Percentiles rank a stretch among this genome's conserved stretches.
Evolutionary conservation across 768 basidiomycete genomes (phyloP).

Genomic region (Suillus alpinus): DNA sequence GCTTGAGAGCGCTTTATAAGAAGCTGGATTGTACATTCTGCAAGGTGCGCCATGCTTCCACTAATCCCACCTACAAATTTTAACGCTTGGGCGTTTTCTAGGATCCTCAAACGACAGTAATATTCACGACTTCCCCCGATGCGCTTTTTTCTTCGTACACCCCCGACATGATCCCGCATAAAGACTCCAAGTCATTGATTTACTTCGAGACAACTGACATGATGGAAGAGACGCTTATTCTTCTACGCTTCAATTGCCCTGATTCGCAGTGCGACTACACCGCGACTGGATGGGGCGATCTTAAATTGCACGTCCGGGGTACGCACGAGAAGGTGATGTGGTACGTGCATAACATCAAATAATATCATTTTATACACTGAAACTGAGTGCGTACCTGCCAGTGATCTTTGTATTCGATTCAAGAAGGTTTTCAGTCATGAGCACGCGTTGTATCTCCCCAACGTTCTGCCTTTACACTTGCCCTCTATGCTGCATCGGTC

Average conservation of each 20-base stretch:
- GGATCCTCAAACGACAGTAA: constrained; percentile 72
- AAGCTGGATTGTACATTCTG: constrained; percentile 93
- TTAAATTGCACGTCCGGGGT: constrained; percentile 80
- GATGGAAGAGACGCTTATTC: constrained; percentile 91
- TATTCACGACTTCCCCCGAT: constrained; percentile 71
- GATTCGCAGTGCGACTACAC: constrained; percentile 79
- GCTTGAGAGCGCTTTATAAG: constrained; percentile 90
- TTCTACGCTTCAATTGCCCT: constrained; percentile 95
- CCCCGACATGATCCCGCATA: constrained; percentile 54
- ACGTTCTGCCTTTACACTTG: constrained; percentile 66
- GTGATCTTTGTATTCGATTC: constrained; percentile 81
- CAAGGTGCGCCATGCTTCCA: constrained; percentile 57
- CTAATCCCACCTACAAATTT: not conserved
- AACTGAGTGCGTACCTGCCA: constrained; percentile 22
- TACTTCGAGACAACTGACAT: constrained; percentile 88
- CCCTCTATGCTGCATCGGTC: constrained; percentile 59
- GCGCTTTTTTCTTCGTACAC: constrained; percentile 57
- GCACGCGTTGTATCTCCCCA: constrained; percentile 75
- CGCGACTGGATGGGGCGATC: constrained; percentile 84
- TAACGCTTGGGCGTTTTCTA: constrained; percentile 22
- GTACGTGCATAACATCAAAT: constrained; percentile 33
- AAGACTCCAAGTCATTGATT: constrained; percentile 72
- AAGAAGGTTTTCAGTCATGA: constrained; percentile 98
- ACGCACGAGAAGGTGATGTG: constrained; percentile 80
- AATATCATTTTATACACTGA: too few relatives aligned